A percentile compares a stretch with the other conserved stretches of the same genome.
phyloP scores from a whole-genome alignment of 148 eudicot species.

The Salicornia ramosissima region DNA sequence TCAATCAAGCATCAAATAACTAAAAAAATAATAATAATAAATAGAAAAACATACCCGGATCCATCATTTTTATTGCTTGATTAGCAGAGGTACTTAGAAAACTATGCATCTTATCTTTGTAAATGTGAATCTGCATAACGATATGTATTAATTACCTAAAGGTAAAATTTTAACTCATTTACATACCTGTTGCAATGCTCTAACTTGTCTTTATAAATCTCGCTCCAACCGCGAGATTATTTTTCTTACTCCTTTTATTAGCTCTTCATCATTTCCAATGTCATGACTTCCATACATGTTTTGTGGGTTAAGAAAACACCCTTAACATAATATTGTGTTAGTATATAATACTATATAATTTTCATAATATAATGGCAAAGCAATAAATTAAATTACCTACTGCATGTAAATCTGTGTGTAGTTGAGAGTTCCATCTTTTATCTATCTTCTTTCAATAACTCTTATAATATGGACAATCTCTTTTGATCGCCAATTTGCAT shows the following conservation, averaged over 20 bases:
- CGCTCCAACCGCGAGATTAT: not conserved
- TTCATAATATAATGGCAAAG: no score
- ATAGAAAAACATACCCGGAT: not conserved
- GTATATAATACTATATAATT: no score
- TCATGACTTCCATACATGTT: not conserved
- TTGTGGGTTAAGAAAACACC: conserved; percentile 9
- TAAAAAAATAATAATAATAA: no score
- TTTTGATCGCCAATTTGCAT: not conserved
- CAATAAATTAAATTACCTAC: no score
- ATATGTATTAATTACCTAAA: not conserved
- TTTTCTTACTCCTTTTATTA: not conserved
- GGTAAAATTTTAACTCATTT: not conserved
- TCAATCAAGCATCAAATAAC: no score
- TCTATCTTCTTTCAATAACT: conserved; percentile 6
- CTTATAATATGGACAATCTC: not conserved
- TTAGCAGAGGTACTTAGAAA: not conserved
- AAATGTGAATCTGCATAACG: not conserved
- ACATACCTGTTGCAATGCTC: not conserved
- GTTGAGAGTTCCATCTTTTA: conserved; percentile 8
- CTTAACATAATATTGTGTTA: no score
- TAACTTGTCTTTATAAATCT: not conserved
- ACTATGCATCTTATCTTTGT: not conserved
- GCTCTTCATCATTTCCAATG: not conserved
- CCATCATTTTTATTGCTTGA: not conserved
- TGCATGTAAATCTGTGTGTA: conserved; percentile 7